These are phyloP conservation scores for Ogataea sp. DNA, from an alignment of 805 yeast genomes.

Conservation along the genomic window DNA sequence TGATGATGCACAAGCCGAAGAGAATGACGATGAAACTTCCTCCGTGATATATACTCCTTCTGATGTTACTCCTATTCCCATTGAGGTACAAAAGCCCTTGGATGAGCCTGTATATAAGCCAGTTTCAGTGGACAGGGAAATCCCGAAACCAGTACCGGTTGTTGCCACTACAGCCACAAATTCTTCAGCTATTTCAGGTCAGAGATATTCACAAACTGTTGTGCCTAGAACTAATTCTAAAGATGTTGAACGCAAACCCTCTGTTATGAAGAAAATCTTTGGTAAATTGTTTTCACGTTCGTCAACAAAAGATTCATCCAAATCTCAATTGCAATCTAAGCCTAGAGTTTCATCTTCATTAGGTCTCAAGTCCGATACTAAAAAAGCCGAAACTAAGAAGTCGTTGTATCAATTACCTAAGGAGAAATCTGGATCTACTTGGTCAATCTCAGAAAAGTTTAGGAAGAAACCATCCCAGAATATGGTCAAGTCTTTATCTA, in stretches of 20 bases:
- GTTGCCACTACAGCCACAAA: not conserved
- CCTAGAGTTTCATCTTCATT: too few relatives aligned
- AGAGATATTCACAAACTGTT: too few relatives aligned
- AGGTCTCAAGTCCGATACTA: too few relatives aligned
- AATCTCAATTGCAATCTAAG: too few relatives aligned
- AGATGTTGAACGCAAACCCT: constrained; percentile 1
- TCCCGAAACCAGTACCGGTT: not conserved
- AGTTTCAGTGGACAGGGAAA: not conserved
- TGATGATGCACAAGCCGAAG: too few relatives aligned
- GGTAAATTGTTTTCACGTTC: not conserved
- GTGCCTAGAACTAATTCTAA: too few relatives aligned
- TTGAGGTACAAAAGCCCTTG: too few relatives aligned
- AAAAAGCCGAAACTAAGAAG: too few relatives aligned
- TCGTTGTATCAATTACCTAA: not conserved
- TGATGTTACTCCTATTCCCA: too few relatives aligned
- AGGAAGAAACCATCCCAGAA: not conserved
- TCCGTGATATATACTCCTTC: too few relatives aligned
- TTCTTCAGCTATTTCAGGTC: not conserved
- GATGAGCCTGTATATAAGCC: too few relatives aligned
- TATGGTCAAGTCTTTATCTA: not conserved
- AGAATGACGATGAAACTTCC: too few relatives aligned
- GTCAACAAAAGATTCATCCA: not conserved
- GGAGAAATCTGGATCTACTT: not conserved
- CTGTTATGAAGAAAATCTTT: constrained; percentile 1
- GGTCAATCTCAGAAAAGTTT: not conserved